Percentiles rank a stretch among this genome's conserved stretches.
Evolutionary conservation across 352 stramenopile species (phyloP).

Genomic region (Phytophthora sansomeana): DNA sequence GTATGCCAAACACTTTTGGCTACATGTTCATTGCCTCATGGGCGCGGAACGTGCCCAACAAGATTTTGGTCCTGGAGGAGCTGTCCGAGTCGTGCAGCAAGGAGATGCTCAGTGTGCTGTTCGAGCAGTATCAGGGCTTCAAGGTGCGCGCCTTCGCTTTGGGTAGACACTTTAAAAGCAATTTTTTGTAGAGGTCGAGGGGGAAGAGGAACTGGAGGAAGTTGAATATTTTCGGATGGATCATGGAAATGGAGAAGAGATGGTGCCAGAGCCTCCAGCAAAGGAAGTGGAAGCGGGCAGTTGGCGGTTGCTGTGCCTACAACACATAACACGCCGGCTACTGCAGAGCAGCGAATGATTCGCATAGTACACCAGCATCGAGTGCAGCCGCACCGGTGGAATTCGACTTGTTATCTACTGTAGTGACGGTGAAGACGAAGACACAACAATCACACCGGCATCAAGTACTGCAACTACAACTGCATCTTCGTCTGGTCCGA

Average conservation of each 20-base stretch:
- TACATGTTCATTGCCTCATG: too few species aligned
- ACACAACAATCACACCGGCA: conserved; percentile 14
- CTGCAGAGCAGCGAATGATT: conserved; percentile 13
- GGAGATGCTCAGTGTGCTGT: too few species aligned
- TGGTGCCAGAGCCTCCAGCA: conserved; percentile 35
- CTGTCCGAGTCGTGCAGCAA: too few species aligned
- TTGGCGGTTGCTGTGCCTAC: conserved; percentile 13
- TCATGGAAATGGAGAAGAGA: conserved; percentile 81
- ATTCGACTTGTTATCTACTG: conserved; percentile 78
- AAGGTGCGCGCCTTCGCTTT: too few species aligned
- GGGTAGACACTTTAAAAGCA: too few species aligned
- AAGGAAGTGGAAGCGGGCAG: conserved; percentile 74
- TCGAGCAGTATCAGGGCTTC: too few species aligned
- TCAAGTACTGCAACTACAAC: conserved; percentile 1
- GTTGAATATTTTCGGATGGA: conserved; percentile 91
- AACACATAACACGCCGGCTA: conserved; percentile 18
- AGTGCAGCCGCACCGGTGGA: conserved; percentile 56
- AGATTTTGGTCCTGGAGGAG: too few species aligned
- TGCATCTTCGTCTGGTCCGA: conserved; percentile 25
- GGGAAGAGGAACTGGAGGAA: conserved; percentile 88
- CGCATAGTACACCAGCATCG: conserved; percentile 24
- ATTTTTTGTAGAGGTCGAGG: conserved; percentile 86
- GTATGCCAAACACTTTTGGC: too few species aligned
- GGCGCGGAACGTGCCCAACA: too few species aligned
- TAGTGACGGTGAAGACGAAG: conserved; percentile 70